A percentile compares a stretch with the other conserved stretches of the same genome.
Conservation (phyloP, 2,329 filamentous ascomycete species). For the Dactylellina parvicollis region DNA sequence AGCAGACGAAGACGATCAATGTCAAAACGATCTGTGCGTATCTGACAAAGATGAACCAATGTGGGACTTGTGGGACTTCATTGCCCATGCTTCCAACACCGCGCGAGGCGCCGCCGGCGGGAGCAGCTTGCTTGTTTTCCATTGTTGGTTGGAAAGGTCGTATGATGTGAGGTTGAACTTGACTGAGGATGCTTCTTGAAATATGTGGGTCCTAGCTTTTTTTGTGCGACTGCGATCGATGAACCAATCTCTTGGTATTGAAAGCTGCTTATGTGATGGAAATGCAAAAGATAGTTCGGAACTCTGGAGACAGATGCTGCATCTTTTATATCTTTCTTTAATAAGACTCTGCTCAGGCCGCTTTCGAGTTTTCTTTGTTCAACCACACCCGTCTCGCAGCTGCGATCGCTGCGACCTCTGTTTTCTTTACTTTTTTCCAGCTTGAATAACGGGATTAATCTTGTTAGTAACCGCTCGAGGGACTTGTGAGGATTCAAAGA, state of each 20-base stretch:
- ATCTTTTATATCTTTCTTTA: conserved; percentile 50
- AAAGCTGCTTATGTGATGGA: conserved; percentile 30
- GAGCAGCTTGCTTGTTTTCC: conserved; percentile 42
- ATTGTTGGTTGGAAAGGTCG: conserved; percentile 19
- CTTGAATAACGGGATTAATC: conserved; percentile 53
- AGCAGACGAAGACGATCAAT: conserved; percentile 52
- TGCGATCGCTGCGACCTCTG: conserved; percentile 28
- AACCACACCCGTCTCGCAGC: conserved; percentile 21
- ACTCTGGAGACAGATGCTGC: conserved; percentile 34
- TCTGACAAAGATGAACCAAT: conserved; percentile 53
- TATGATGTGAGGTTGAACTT: background rate
- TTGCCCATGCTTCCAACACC: conserved; percentile 48
- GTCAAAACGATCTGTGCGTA: conserved; percentile 50
- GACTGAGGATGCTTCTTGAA: background rate
- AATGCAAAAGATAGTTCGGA: conserved; percentile 36
- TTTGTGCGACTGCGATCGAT: background rate
- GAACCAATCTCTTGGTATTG: background rate
- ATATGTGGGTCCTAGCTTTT: conserved; percentile 1
- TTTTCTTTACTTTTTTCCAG: conserved; percentile 25
- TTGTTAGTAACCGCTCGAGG: conserved; percentile 29
- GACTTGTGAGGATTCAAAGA: conserved; percentile 24
- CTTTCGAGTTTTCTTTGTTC: conserved; percentile 35
- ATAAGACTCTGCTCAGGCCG: conserved; percentile 16
- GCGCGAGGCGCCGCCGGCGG: background rate
- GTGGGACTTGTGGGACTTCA: conserved; percentile 42